Evolutionary conservation across 306 rosid genomes (phyloP), one percentile per base, ranked within the genome.

Genomic region (Medicago ruthenica): DNA sequence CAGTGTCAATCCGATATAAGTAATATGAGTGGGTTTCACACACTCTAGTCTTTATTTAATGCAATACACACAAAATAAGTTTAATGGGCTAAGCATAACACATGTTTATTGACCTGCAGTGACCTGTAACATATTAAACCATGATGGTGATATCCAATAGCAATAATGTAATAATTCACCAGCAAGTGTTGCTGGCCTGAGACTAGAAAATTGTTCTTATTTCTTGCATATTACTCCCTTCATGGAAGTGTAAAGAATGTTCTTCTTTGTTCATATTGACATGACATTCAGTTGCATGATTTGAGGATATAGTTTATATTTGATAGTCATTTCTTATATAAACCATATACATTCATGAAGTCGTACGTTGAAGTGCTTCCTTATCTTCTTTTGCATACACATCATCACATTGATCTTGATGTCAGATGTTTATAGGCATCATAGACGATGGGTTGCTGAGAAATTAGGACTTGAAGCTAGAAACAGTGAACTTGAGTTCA

Each of bases 391-490:
- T 40, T 73, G 24, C 63, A 63, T 14, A 27, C 51, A 27, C 14
- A n/a, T 73, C 70, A 37, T 83, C 39, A 17, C 77, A 79, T 80
- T 76, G 82, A 87, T 74, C 86, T 85, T 75, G 75, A 53, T 85
- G 90, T 77, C 67, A 82, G 88, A 84, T 86, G 82, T 79, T 83
- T 88, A 83, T 76, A 94, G 98, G 98, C 98, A 94, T 85, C 98
- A 94, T 84, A 88, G 98, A 47, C 84, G 98, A 48, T 92, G 97
- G 98, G 89, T 89, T 69, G 98, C 97, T 79, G 93, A 86, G 85
- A 92, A 86, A 62, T 80, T 95, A 82, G 98, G 97, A 71, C 71
- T 76, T 61, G 81, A 78, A 74, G 93, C 91, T 58, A 72, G 86
- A 80, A 80, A 40, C 41, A 50, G 41, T 78, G 98, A 95, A 70